phyloP scores from a whole-genome alignment of 495 filamentous ascomycete species.

The Aspergillus nidulans region DNA sequence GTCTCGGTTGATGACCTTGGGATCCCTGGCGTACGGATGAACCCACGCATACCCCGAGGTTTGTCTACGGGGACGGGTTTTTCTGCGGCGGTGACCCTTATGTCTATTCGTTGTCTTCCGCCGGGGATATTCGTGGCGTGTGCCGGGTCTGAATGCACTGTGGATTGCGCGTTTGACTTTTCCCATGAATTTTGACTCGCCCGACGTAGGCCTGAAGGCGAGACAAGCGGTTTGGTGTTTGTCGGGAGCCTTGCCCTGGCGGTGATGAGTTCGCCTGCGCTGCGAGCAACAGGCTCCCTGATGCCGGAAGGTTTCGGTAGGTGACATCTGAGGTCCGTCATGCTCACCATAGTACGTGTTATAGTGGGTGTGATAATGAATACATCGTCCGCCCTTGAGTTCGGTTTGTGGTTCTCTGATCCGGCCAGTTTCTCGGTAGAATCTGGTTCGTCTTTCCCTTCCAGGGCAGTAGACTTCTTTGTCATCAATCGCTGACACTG shows the following conservation, averaged over 20 bases:
- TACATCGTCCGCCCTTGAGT: constrained; percentile 35
- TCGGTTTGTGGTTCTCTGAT: constrained; percentile 15
- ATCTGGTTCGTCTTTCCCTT: constrained; percentile 27
- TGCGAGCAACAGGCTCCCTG: constrained; percentile 7
- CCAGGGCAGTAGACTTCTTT: constrained; percentile 16
- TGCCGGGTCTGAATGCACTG: constrained; percentile 18
- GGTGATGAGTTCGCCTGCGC: constrained; percentile 28
- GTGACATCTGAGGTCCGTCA: constrained; percentile 15
- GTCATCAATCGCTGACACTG: constrained; percentile 21
- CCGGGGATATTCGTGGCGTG: constrained; percentile 10
- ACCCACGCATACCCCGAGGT: constrained; percentile 33
- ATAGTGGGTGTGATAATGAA: constrained; percentile 50
- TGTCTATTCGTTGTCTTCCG: constrained; percentile 5
- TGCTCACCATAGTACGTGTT: constrained; percentile 36
- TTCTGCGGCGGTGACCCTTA: constrained; percentile 14
- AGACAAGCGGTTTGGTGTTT: constrained; percentile 28
- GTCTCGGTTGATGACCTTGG: constrained; percentile 30
- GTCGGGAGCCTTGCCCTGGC: constrained; percentile 28
- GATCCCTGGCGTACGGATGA: constrained; percentile 38
- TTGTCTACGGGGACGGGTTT: constrained; percentile 13
- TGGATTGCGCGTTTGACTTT: constrained; percentile 24
- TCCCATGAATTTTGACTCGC: constrained; percentile 21
- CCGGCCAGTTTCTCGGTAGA: constrained; percentile 11
- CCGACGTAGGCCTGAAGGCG: constrained; percentile 31
- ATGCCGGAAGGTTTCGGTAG: background rate